Conservation (phyloP, 2,329 filamentous ascomycete genomes). For the Pseudogymnoascus sp. region DNA sequence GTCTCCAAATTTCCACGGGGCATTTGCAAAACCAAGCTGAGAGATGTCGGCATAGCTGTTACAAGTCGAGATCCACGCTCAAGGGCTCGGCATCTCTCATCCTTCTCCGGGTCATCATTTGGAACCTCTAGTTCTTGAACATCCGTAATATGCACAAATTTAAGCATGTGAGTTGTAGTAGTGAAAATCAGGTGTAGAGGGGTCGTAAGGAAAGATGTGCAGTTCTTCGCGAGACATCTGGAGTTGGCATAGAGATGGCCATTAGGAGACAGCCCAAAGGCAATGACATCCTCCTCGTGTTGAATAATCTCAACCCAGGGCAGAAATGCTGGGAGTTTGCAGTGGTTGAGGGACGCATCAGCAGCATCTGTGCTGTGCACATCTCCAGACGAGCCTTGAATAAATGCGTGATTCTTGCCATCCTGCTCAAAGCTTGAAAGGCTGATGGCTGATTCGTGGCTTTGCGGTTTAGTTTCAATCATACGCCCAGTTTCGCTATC, state of each 20-base stretch:
- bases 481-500: slow-evolving; percentile 24
- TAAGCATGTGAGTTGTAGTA: slow-evolving; percentile 84
- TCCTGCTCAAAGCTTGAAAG: slow-evolving; percentile 23
- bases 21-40: slow-evolving; percentile 86
- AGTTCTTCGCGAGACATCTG: slow-evolving; percentile 70
- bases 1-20: slow-evolving; percentile 93
- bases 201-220: slow-evolving; percentile 83
- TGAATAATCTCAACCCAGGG: slow-evolving; percentile 29
- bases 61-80: slow-evolving; percentile 84
- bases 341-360: slow-evolving; percentile 20
- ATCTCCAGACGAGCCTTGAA: slow-evolving; percentile 23
- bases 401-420: slow-evolving; percentile 20
- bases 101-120: slow-evolving; percentile 78
- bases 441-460: slow-evolving; percentile 12
- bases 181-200: slow-evolving; percentile 82
- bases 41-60: slow-evolving; percentile 80
- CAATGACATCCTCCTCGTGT: slow-evolving; percentile 19
- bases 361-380: slow-evolving; percentile 19
- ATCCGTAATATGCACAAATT: slow-evolving; percentile 77
- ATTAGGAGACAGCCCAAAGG: slow-evolving; percentile 60
- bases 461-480: slow-evolving; percentile 16
- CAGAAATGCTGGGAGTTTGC: slow-evolving; percentile 24
- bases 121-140: slow-evolving; percentile 72
- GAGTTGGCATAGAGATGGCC: slow-evolving; percentile 76
- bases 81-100: slow-evolving; percentile 86